Base-by-base conservation (phyloP, 768 basidiomycete species). In the Mycena capillaripes region DNA sequence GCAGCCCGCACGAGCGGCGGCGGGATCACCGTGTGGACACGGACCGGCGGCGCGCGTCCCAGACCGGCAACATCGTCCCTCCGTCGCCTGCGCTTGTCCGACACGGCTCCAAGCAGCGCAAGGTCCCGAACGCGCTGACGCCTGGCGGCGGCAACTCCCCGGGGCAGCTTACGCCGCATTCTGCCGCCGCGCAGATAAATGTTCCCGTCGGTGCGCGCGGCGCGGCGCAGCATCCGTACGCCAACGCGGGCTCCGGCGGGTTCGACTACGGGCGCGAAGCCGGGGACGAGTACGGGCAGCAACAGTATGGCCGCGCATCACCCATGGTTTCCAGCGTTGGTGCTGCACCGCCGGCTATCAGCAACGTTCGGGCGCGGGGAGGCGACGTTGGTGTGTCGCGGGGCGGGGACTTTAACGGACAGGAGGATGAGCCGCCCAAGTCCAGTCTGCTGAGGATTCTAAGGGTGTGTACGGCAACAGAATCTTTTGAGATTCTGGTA, bases 41-140 rank as follows among this genome's bases (percentile, higher is more conserved):
- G 23, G 92, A 94, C 55, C 88, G 91, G 78, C 86, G 93, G 80
- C 89, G 93, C 67, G 86, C 86, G 36, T 90, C 90, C 8, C 90
- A 89, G 66, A 86, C 83, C 72, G 90, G 86, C 69, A 87, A 86
- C 74, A 86, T 91, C 57, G 83, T 88, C 19, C 91, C 93, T 34
- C 92, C 93, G 27, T 93, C 95, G 19, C 93, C 94, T 67, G 94
- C 93, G 14, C 88, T 95, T 66, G 92, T 94, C 63, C 90, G 93
- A 46, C 88, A 91, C 77, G 92, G 91, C 50, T 94, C 93, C 67
- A 95, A 93, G 81, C 87, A 90, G 74, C 89, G 90, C 74, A 89
- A 90, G 79, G 81, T 89, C 55, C 92, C 91, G 44, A 85, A 85
- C 62, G 87, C 86, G 66, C 89, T 93, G 63, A 86, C 87, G 10